phyloP scores from a whole-genome alignment of 2,329 filamentous ascomycete species.

The Penicillium sclerotiorum region DNA sequence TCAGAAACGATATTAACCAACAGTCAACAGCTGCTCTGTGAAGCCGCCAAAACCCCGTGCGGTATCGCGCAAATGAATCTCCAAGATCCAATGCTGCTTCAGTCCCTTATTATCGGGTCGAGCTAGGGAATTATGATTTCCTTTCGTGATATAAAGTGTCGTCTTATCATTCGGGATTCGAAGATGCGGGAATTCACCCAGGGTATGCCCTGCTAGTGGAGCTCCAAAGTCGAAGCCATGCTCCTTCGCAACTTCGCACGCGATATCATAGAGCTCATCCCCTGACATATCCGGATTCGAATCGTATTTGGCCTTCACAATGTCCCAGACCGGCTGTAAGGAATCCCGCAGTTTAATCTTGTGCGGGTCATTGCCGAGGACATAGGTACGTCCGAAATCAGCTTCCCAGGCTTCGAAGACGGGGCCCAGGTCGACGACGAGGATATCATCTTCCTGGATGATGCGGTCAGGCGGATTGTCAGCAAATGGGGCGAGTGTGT shows the following conservation, averaged over 20 bases:
- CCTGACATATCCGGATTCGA: constrained; percentile 52
- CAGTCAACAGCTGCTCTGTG: constrained; percentile 41
- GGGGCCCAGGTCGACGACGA: constrained; percentile 56
- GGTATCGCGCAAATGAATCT: constrained; percentile 51
- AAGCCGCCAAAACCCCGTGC: constrained; percentile 47
- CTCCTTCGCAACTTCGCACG: constrained; percentile 40
- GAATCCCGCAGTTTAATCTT: constrained; percentile 51
- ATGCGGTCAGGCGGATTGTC: constrained; percentile 55
- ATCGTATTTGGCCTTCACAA: constrained; percentile 46
- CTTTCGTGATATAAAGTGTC: constrained; percentile 49
- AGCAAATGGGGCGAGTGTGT: constrained; percentile 52
- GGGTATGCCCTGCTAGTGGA: constrained; percentile 51
- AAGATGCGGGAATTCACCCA: constrained; percentile 58
- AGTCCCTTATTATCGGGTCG: constrained; percentile 44
- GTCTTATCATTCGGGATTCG: constrained; percentile 53
- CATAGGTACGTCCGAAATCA: constrained; percentile 57
- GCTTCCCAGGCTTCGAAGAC: constrained; percentile 59
- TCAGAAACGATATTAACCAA: constrained; percentile 1
- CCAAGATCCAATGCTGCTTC: constrained; percentile 54
- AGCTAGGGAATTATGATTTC: constrained; percentile 48
- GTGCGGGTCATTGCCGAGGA: constrained; percentile 50
- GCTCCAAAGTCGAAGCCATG: constrained; percentile 52
- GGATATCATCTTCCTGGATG: constrained; percentile 53
- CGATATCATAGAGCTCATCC: constrained; percentile 51
- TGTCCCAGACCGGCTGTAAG: constrained; percentile 51